phyloP scores from a whole-genome alignment of 345 rosid species.

The Boechera divaricarpa region DNA sequence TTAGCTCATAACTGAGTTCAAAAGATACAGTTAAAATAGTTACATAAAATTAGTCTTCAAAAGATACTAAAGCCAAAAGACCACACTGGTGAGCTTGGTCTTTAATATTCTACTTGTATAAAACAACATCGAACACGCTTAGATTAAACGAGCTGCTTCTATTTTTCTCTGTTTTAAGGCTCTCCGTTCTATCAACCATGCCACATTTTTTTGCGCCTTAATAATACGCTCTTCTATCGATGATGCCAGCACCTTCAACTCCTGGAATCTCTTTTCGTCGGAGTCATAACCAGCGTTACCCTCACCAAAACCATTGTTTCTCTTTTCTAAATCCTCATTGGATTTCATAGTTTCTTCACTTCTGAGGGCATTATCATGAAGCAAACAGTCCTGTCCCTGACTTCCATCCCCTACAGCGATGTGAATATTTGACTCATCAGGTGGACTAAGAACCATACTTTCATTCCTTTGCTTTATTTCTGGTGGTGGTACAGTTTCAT shows the following conservation, averaged over 20 bases:
- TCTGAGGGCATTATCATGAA: background rate
- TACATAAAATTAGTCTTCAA: background rate
- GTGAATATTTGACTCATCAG: constrained; percentile 8
- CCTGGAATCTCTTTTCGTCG: background rate
- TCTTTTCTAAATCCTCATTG: background rate
- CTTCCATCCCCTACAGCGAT: background rate
- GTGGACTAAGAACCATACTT: background rate
- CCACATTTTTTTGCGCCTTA: background rate
- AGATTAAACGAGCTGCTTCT: background rate
- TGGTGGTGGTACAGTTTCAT: constrained; percentile 3
- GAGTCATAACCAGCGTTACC: background rate
- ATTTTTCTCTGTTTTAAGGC: background rate
- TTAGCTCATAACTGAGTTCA: background rate
- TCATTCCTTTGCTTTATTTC: background rate
- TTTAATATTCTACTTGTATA: background rate
- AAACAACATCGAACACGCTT: background rate
- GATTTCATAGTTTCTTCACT: constrained; percentile 13
- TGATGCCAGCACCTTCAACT: background rate
- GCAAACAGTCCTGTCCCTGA: background rate
- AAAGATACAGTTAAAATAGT: constrained; percentile 10
- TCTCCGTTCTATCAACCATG: constrained; percentile 8
- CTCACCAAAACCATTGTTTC: background rate
- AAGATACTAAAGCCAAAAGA: constrained; percentile 10
- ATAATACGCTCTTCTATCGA: background rate
- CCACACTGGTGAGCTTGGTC: constrained; percentile 1